These are phyloP conservation scores for Adansonia digitata DNA, from an alignment of 345 rosid genomes.

Conservation along the genomic window DNA sequence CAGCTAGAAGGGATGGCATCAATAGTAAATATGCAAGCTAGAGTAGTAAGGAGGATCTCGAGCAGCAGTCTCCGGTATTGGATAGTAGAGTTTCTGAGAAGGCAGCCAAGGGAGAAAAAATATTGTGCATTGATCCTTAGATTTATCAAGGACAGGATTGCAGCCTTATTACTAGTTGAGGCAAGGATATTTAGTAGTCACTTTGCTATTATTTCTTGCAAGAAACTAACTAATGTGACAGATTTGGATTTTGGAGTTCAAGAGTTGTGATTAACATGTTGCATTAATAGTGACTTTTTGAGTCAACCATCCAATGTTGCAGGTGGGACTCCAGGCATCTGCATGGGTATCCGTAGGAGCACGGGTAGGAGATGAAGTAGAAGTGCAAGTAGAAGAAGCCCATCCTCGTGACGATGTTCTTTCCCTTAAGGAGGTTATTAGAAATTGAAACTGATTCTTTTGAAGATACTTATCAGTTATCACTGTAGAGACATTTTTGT, in stretches of 20 bases:
- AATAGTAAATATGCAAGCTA: slow-evolving; percentile 53
- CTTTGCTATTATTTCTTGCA: neutral
- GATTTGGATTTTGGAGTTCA: neutral
- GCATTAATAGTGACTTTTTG: neutral
- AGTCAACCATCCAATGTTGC: slow-evolving; percentile 17
- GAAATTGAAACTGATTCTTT: slow-evolving; percentile 9
- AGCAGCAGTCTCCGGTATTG: slow-evolving; percentile 76
- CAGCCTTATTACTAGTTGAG: slow-evolving; percentile 71
- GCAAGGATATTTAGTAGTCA: slow-evolving; percentile 29
- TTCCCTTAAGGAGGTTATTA: slow-evolving; percentile 55
- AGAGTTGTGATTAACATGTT: neutral
- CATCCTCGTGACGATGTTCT: slow-evolving; percentile 75
- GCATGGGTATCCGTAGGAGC: slow-evolving; percentile 74
- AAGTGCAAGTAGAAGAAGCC: slow-evolving; percentile 78
- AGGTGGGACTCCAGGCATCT: slow-evolving; percentile 83
- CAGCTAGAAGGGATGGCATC: slow-evolving; percentile 89
- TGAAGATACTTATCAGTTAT: neutral
- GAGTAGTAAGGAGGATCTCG: slow-evolving; percentile 54
- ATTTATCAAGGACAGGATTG: slow-evolving; percentile 80
- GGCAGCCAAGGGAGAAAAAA: slow-evolving; percentile 69
- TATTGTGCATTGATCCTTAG: slow-evolving; percentile 67
- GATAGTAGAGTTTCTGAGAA: slow-evolving; percentile 72
- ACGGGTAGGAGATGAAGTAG: slow-evolving; percentile 75
- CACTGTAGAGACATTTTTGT: neutral
- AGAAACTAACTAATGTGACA: neutral